Evolutionary conservation across 1,284 basidiomycete species (phyloP).

Genomic region (Sanghuangporus sanghuang): DNA sequence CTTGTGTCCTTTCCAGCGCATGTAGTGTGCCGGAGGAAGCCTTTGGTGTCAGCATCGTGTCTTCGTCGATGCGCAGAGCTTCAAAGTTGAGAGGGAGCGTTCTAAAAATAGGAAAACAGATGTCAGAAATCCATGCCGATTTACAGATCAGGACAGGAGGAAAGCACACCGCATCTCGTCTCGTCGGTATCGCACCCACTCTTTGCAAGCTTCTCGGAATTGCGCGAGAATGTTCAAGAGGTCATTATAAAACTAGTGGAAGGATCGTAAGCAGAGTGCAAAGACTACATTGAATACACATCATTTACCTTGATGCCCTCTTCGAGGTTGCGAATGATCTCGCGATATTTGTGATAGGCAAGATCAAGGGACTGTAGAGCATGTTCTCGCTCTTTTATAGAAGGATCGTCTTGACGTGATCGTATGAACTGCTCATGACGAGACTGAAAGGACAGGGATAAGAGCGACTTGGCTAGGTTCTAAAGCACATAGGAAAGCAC

Average conservation of each 20-base stretch:
- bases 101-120: conserved; percentile 16
- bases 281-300: neutral
- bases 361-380: conserved; percentile 85
- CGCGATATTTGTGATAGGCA: conserved; percentile 86
- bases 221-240: conserved; percentile 64
- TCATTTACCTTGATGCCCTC: conserved; percentile 76
- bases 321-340: conserved; percentile 80
- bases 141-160: neutral
- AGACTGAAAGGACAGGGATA: conserved; percentile 37
- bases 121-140: neutral
- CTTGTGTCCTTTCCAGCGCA: conserved; percentile 13
- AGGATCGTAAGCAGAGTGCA: neutral
- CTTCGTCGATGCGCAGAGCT: conserved; percentile 10
- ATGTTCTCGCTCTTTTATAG: conserved; percentile 78
- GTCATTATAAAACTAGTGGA: conserved; percentile 75
- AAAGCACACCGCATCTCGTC: conserved; percentile 38
- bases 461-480: neutral
- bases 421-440: conserved; percentile 75
- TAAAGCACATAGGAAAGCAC: conserved; percentile 34
- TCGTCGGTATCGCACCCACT: conserved; percentile 67
- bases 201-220: conserved; percentile 72
- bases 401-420: conserved; percentile 74
- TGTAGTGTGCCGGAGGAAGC: neutral
- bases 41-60: conserved; percentile 12
- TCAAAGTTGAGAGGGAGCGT: conserved; percentile 13